Evolutionary conservation across 2,329 filamentous ascomycete genomes (phyloP), one percentile per base, ranked within the genome.

Genomic region (Arthroderma sp.): DNA sequence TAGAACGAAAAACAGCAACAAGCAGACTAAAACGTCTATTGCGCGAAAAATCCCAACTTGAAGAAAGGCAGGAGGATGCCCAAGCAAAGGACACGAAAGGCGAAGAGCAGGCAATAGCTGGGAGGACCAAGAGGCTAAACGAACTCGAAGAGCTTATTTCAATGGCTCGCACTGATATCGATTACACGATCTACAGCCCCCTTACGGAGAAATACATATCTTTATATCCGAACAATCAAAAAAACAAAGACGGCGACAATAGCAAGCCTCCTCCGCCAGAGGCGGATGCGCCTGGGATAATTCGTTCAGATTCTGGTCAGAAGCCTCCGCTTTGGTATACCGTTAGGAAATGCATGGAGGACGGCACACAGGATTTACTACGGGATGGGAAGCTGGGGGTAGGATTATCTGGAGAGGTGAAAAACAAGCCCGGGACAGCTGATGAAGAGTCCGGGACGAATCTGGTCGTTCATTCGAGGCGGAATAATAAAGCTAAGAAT

Each of bases 101-200:
- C 53, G 41, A 43, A 11, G 33, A 43, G n/a, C n/a, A 22, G 5
- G 11, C 8, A 9, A 34, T 34, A 34, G 44, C 36, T 9, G 32
- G 11, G 11, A 43, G 29, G 8, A 9, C 32, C 15, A 31, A 61
- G 50, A 43, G 50, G 40, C 36, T 53, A 36, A 52, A 46, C 34
- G 48, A 40, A 40, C 54, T 65, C 39, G 60, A 55, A 48, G 49
- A 52, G 37, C 61, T 62, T 42, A 60, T 74, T 27, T 69, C 74
- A 51, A 58, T 59, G 29, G 68, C 70, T 5, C 69, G 74, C 43
- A 70, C 79, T 22, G 77, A 80, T 55, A 58, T 80, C 50, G 78
- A 77, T 54, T 82, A 82, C 57, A 72, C 77, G 5, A 68, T 75
- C 34, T 80, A 77, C 57, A 78, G 72, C 50, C 78, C 78, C 9